Evolutionary conservation across 257 asterid species (phyloP).

Genomic region (Rubia yunnanensis): DNA sequence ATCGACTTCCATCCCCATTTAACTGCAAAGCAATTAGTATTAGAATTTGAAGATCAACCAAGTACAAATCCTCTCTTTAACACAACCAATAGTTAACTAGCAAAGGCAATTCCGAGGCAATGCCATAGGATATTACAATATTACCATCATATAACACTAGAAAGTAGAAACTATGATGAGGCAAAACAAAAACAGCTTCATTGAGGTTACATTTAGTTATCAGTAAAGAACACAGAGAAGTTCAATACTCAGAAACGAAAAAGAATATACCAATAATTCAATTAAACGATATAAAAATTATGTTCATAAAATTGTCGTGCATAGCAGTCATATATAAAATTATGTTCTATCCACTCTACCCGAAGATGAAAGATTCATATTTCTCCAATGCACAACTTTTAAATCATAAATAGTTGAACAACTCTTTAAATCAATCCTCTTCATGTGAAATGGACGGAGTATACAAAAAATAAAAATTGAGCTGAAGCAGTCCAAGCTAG

Average conservation of each 20-base stretch:
- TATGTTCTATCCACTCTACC: no score
- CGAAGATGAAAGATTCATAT: no score
- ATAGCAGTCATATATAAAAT: no score
- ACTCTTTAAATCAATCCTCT: background rate
- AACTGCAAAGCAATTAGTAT: constrained; percentile 23
- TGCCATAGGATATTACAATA: no score
- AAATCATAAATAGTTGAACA: background rate
- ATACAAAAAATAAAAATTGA: background rate
- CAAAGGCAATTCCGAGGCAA: background rate
- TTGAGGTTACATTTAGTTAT: background rate
- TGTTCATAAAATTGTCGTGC: no score
- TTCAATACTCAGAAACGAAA: background rate
- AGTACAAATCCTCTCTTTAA: background rate
- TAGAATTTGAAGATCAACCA: background rate
- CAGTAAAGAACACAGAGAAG: background rate
- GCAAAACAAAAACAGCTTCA: background rate
- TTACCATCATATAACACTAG: background rate
- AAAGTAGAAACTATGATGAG: background rate
- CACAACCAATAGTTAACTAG: background rate
- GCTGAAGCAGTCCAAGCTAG: background rate
- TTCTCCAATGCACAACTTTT: background rate
- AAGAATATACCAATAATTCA: background rate
- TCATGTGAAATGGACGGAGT: background rate
- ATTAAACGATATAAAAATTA: background rate
- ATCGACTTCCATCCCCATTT: constrained; percentile 55